A percentile compares a stretch with the other conserved stretches of the same genome.
Conservation (phyloP, 495 filamentous ascomycete species). For the Penicillium subrubescens region DNA sequence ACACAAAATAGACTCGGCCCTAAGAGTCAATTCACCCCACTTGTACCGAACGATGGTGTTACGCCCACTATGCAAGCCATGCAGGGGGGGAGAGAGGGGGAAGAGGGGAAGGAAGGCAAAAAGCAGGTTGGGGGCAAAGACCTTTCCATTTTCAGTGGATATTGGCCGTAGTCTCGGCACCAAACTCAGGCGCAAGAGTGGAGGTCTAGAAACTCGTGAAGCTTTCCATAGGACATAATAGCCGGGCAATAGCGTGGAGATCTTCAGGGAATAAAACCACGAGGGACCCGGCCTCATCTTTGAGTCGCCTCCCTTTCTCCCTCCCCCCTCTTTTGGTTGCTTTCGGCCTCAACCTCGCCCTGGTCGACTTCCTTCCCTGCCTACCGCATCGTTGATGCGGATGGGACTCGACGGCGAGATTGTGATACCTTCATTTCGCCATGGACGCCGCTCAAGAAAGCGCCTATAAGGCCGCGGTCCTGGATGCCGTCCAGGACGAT, state of each 20-base stretch:
- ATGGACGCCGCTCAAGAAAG: conserved; percentile 15
- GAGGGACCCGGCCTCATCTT: conserved; percentile 8
- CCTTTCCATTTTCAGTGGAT: neutral
- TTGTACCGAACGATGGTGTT: conserved; percentile 8
- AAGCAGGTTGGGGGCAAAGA: neutral
- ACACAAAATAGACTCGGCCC: conserved; percentile 18
- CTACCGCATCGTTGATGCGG: conserved; percentile 6
- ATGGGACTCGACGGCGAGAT: conserved; percentile 11
- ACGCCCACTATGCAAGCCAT: neutral
- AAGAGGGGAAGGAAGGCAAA: neutral
- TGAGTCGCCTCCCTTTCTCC: neutral
- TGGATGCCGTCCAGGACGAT: conserved; percentile 17
- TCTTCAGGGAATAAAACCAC: conserved; percentile 22
- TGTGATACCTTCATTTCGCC: conserved; percentile 2
- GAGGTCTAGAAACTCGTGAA: conserved; percentile 15
- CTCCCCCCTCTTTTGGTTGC: neutral
- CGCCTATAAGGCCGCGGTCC: conserved; percentile 16
- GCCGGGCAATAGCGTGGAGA: conserved; percentile 15
- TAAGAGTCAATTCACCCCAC: conserved; percentile 21
- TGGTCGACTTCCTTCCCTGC: neutral
- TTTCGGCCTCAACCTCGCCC: neutral
- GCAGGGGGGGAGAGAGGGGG: conserved; percentile 7
- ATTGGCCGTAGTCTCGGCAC: conserved; percentile 7
- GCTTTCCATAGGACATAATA: conserved; percentile 12
- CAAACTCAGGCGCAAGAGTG: neutral